Base-by-base conservation (phyloP, 2,329 filamentous ascomycete genomes). In the Phoma sp. region DNA sequence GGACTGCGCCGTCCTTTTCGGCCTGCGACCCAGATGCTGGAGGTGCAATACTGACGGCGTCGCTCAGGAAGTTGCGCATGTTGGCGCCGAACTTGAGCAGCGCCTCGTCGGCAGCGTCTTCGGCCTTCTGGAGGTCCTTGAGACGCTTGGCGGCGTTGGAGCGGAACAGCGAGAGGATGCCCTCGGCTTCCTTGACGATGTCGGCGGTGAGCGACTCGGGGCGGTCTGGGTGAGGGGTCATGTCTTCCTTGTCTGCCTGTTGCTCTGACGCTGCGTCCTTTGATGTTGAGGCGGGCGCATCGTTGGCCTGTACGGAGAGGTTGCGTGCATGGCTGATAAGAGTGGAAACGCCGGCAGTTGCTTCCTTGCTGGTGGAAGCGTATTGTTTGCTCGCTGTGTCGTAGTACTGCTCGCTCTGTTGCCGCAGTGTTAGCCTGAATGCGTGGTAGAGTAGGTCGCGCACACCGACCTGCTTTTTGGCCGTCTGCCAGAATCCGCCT, bases 21-120 rank as follows among this genome's bases (percentile, higher is more conserved):
- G 85, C 74, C 40, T 76, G 74, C 43, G 78, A 79, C 25, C 70
- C 71, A 0, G 79, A 75, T 17, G 77, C 80, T 0, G 91, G 92
- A 0, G 93, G 90, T 15, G 91, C 88, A 65, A 99, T 91, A 48
- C 85, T 92, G 52, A 99, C 90, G 45, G 95, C 95, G 63, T 99
- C 94, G 47, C 88, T 86, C 59, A 99, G 81, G 78, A 96, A 98
- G 76, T 94, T 90, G 33, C 91, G 85, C 43, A 99, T 87, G 67
- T 95, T 97, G 55, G 87, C 87, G 21, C 95, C 95, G 69, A 98
- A 97, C 63, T 91, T 91, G 64, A 98, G 80, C 9, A 99, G 85
- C 0, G 95, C 95, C 75, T 98, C 95, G 74, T 99, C 95, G 7
- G 95, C 95, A 4, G 94, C 94, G 71, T 98, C 94, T 76, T 99